Percentiles rank a stretch among this genome's conserved stretches.
These are phyloP conservation scores for Heritiera fomes DNA, from an alignment of 345 rosid species.

Conservation along the genomic window DNA sequence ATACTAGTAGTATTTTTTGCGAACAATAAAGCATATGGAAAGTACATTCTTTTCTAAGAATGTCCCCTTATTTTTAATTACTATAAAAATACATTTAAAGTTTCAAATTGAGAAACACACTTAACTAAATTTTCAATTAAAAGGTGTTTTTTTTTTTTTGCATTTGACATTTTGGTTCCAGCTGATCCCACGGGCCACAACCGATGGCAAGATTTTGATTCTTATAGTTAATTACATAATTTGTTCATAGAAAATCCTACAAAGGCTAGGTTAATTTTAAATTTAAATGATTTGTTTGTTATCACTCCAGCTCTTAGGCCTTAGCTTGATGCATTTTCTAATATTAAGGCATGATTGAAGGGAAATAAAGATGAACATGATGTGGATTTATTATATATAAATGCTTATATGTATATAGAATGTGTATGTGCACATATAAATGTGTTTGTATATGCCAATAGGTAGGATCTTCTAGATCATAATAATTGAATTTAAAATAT, in stretches of 20 bases:
- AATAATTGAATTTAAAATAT: not conserved
- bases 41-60: slow-evolving; percentile 27
- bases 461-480: not conserved
- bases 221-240: not conserved
- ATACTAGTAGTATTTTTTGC: not conserved
- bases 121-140: not conserved
- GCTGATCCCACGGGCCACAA: no score
- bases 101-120: not conserved
- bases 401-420: not conserved
- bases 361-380: slow-evolving; percentile 35
- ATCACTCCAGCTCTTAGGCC: not conserved
- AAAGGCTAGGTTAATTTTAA: not conserved
- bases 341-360: slow-evolving; percentile 29
- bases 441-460: not conserved
- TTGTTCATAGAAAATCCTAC: not conserved
- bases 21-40: not conserved
- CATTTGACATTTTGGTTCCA: no score
- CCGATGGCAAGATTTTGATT: no score
- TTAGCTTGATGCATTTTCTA: not conserved
- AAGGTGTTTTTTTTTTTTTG: not conserved
- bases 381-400: slow-evolving; percentile 17
- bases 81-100: not conserved
- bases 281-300: not conserved
- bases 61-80: slow-evolving; percentile 10
- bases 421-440: not conserved